A percentile compares a stretch with the other conserved stretches of the same genome.
phyloP scores from a whole-genome alignment of 108 stramenopile species.

The Cylindrotheca closterium region DNA sequence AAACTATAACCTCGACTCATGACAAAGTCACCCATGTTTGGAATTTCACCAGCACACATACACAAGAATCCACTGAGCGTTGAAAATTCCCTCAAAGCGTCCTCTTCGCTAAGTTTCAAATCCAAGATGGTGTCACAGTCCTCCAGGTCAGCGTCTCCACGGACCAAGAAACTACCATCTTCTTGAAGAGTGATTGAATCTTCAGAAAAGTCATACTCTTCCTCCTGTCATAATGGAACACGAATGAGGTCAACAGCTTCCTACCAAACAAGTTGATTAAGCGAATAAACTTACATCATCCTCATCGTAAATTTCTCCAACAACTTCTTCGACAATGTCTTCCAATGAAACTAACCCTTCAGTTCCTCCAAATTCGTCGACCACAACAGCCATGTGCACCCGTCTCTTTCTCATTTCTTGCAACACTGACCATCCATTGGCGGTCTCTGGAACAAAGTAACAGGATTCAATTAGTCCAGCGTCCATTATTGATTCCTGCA shows the following conservation, averaged over 20 bases:
- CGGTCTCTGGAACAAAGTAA: conserved; percentile 98
- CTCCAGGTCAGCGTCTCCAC: conserved; percentile 93
- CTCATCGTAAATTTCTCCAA: conserved; percentile 91
- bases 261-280: neutral
- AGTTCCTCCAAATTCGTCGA: conserved; percentile 97
- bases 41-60: conserved; percentile 94
- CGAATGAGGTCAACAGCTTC: neutral
- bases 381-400: conserved; percentile 96
- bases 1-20: conserved; percentile 91
- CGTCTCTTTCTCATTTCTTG: conserved; percentile 95
- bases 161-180: conserved; percentile 86
- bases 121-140: conserved; percentile 88
- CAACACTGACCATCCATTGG: conserved; percentile 93
- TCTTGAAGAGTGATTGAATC: conserved; percentile 87
- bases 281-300: conserved; percentile 44
- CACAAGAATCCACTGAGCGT: conserved; percentile 93
- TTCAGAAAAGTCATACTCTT: conserved; percentile 85
- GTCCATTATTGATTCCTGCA: conserved; percentile 79
- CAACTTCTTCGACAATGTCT: conserved; percentile 95
- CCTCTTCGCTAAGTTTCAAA: conserved; percentile 82
- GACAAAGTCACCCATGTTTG: conserved; percentile 86
- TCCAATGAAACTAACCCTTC: conserved; percentile 96
- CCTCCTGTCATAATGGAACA: conserved; percentile 84
- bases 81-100: conserved; percentile 87
- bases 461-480: conserved; percentile 88